Evolutionary conservation across 345 rosid species (phyloP).

Genomic region (Nasturtium officinale): DNA sequence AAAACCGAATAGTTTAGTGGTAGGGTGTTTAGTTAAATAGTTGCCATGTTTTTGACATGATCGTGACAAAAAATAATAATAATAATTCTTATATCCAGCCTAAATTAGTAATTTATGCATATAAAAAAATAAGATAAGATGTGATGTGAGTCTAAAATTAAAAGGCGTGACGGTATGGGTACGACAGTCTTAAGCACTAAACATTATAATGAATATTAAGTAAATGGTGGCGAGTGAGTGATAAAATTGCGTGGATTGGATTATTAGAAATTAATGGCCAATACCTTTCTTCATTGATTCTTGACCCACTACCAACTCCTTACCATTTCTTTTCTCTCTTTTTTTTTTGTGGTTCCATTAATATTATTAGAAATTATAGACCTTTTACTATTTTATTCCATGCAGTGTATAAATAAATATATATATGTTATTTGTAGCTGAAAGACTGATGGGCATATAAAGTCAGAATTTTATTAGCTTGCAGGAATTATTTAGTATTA

Average conservation of each 20-base stretch:
- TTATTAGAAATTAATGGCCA: constrained; percentile 17
- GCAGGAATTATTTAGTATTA: neutral
- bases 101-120: neutral
- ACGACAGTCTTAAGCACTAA: constrained; percentile 10
- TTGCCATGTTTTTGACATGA: constrained; percentile 32
- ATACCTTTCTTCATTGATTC: constrained; percentile 13
- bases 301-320: constrained; percentile 29
- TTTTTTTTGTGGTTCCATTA: constrained; percentile 1
- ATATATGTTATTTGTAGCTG: neutral
- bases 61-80: neutral
- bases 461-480: neutral
- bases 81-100: neutral
- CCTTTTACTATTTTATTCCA: constrained; percentile 2
- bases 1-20: neutral
- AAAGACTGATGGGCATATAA: neutral
- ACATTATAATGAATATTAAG: constrained; percentile 2
- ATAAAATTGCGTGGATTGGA: constrained; percentile 7
- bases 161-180: constrained; percentile 19
- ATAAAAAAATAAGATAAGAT: neutral
- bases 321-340: neutral
- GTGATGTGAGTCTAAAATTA: constrained; percentile 7
- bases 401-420: neutral
- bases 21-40: constrained; percentile 12
- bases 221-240: constrained; percentile 3
- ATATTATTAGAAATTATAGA: constrained; percentile 1